These are phyloP conservation scores for Haberlea rhodopensis DNA, from an alignment of 257 asterid genomes.

Conservation along the genomic window DNA sequence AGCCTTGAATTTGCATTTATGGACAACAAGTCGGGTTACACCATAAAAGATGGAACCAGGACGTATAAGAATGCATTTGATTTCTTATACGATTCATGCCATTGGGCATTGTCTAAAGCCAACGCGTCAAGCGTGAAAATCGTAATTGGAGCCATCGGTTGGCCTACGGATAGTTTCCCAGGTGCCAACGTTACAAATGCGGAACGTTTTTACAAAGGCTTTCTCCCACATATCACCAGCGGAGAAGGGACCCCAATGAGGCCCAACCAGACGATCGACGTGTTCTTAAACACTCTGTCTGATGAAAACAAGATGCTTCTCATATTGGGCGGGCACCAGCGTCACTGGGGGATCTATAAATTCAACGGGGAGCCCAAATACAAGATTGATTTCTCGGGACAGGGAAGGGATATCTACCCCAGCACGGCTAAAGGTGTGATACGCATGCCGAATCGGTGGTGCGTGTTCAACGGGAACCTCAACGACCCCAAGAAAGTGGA, in stretches of 20 bases:
- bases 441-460: slow-evolving; percentile 40
- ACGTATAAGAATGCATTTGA: slow-evolving; percentile 45
- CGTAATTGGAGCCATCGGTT: slow-evolving; percentile 49
- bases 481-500: neutral
- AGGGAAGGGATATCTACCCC: slow-evolving; percentile 36
- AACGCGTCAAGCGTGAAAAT: slow-evolving; percentile 34
- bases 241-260: slow-evolving; percentile 46
- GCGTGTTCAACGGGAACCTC: slow-evolving; percentile 21
- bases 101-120: slow-evolving; percentile 35
- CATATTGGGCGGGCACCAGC: slow-evolving; percentile 26
- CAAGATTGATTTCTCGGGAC: slow-evolving; percentile 45
- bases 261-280: slow-evolving; percentile 34
- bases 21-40: slow-evolving; percentile 30
- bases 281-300: slow-evolving; percentile 32
- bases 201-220: slow-evolving; percentile 33
- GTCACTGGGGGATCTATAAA: slow-evolving; percentile 60
- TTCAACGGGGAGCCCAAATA: slow-evolving; percentile 54
- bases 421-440: slow-evolving; percentile 37
- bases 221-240: slow-evolving; percentile 32
- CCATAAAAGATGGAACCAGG: slow-evolving; percentile 24
- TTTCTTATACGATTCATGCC: slow-evolving; percentile 37
- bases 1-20: slow-evolving; percentile 36
- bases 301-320: slow-evolving; percentile 37
- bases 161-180: slow-evolving; percentile 58
- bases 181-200: slow-evolving; percentile 33